Evolutionary conservation across 495 filamentous ascomycete genomes (phyloP).

Genomic region (Talaromyces nanjingensis): DNA sequence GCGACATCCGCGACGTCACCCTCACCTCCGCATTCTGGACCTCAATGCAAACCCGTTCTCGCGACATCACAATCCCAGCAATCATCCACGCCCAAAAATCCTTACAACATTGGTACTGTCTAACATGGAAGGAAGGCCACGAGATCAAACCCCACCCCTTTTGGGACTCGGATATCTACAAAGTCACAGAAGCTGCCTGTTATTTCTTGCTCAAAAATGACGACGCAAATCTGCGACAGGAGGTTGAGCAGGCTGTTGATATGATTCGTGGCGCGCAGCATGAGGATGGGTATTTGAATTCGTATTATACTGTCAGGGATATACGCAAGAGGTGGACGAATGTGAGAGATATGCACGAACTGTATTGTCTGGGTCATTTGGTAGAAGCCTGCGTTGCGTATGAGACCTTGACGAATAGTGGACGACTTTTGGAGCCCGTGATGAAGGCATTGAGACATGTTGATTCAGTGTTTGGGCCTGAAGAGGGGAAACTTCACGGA

Average conservation of each 20-base stretch:
- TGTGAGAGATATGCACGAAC: conserved; percentile 52
- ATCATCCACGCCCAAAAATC: conserved; percentile 8
- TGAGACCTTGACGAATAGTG: conserved; percentile 40
- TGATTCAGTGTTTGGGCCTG: conserved; percentile 42
- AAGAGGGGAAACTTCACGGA: conserved; percentile 42
- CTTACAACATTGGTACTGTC: conserved; percentile 3
- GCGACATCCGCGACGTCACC: conserved; percentile 5
- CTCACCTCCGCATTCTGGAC: conserved; percentile 7
- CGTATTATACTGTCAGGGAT: conserved; percentile 50
- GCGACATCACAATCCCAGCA: conserved; percentile 7
- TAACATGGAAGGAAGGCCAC: conserved; percentile 9
- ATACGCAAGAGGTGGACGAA: conserved; percentile 47
- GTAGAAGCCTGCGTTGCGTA: conserved; percentile 55
- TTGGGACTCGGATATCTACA: conserved; percentile 55
- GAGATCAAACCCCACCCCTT: conserved; percentile 5
- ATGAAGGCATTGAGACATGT: conserved; percentile 37
- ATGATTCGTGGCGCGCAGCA: conserved; percentile 51
- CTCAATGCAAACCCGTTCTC: conserved; percentile 7
- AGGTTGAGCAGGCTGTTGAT: conserved; percentile 46
- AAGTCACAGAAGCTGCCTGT: conserved; percentile 56
- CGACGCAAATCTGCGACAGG: conserved; percentile 38
- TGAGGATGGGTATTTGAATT: conserved; percentile 52
- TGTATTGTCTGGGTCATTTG: conserved; percentile 50
- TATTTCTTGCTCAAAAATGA: conserved; percentile 44
- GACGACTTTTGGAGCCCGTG: conserved; percentile 42